A percentile compares a stretch with the other conserved stretches of the same genome.
Evolutionary conservation across 1,284 basidiomycete genomes (phyloP).

Genomic region (Ustilago bromivora): DNA sequence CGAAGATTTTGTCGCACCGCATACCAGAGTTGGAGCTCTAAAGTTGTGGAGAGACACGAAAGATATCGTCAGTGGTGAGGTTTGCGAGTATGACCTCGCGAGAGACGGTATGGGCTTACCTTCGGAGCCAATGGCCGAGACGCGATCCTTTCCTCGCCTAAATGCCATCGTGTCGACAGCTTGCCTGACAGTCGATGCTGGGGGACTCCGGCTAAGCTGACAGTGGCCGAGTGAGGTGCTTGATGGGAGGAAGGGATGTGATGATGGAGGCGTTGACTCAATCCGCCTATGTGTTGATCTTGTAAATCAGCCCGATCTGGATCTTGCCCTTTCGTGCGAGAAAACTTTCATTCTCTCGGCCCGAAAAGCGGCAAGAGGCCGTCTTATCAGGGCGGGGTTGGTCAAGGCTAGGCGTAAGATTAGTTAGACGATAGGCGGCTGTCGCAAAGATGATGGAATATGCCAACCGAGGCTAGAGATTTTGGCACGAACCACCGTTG

Average conservation of each 20-base stretch:
- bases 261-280: slow-evolving; percentile 10
- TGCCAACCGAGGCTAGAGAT: too few relatives aligned
- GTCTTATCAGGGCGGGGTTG: not conserved
- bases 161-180: slow-evolving; percentile 29
- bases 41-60: not conserved
- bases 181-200: not conserved
- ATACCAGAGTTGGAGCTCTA: slow-evolving; percentile 67
- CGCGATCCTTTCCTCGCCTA: slow-evolving; percentile 45
- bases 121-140: slow-evolving; percentile 45
- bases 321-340: not conserved
- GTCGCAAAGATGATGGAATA: too few relatives aligned
- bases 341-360: not conserved
- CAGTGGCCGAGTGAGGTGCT: not conserved
- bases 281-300: slow-evolving; percentile 11
- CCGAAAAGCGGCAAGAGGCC: not conserved
- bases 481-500: too few relatives aligned
- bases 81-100: not conserved
- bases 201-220: not conserved
- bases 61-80: not conserved
- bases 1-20: slow-evolving; percentile 57
- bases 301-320: slow-evolving; percentile 6
- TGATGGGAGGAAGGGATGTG: slow-evolving; percentile 6
- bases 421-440: not conserved
- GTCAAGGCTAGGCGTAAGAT: too few relatives aligned
- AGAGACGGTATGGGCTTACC: slow-evolving; percentile 16